Evolutionary conservation across 2,329 filamentous ascomycete species (phyloP).

Genomic region (Aureobasidium leucospermi): DNA sequence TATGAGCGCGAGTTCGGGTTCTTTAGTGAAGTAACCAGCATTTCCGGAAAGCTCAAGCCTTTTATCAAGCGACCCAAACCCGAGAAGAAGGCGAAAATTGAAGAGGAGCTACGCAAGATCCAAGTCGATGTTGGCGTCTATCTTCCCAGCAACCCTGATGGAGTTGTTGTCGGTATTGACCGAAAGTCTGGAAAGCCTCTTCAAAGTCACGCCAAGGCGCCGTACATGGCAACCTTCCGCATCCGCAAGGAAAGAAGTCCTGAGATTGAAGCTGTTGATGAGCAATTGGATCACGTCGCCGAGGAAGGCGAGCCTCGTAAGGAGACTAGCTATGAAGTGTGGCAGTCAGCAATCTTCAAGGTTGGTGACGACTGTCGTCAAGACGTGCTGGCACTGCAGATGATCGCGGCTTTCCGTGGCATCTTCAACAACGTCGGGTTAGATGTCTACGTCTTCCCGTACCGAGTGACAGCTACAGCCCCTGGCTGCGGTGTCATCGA

Average conservation of each 20-base stretch:
- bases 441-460: constrained; percentile 94
- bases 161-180: constrained; percentile 95
- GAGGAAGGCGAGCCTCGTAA: constrained; percentile 24
- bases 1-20: constrained; percentile 96
- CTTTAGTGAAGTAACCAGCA: constrained; percentile 91
- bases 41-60: constrained; percentile 92
- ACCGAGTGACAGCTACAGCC: constrained; percentile 93
- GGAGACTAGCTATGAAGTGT: constrained; percentile 72
- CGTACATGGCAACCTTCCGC: constrained; percentile 98
- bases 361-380: constrained; percentile 98
- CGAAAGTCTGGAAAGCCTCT: constrained; percentile 95
- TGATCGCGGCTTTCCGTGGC: constrained; percentile 94
- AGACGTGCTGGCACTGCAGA: constrained; percentile 90
- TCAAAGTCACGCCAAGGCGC: constrained; percentile 95
- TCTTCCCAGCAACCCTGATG: constrained; percentile 92
- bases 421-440: constrained; percentile 94
- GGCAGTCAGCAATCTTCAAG: constrained; percentile 99
- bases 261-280: constrained; percentile 45
- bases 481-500: constrained; percentile 98
- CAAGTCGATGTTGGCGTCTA: constrained; percentile 97
- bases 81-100: constrained; percentile 98
- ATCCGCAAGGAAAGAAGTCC: constrained; percentile 68
- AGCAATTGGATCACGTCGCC: constrained; percentile 23
- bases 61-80: constrained; percentile 87
- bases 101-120: constrained; percentile 95